Percentiles rank a stretch among this genome's conserved stretches.
phyloP scores from a whole-genome alignment of 2,329 filamentous ascomycete genomes.

The Cladophialophora carrionii region DNA sequence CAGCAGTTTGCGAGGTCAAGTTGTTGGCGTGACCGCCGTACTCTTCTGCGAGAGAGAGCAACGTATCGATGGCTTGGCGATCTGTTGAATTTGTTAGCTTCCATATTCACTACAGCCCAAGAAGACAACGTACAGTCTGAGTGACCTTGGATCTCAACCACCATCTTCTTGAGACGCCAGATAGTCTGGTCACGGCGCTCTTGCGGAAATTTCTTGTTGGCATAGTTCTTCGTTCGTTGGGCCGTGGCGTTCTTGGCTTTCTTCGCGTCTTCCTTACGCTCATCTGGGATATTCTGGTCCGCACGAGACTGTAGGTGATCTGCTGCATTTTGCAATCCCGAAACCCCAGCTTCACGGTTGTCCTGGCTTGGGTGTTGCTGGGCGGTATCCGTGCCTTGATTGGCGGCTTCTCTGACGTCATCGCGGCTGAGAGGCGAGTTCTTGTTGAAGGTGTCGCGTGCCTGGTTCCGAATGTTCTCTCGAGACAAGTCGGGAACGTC shows the following conservation, averaged over 20 bases:
- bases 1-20: conserved; percentile 65
- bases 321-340: conserved; percentile 40
- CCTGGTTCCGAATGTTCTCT: conserved; percentile 68
- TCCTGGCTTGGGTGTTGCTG: conserved; percentile 45
- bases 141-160: conserved; percentile 94
- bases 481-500: conserved; percentile 77
- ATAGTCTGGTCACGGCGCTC: conserved; percentile 91
- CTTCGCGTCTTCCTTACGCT: conserved; percentile 53
- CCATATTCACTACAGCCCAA: background rate
- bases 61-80: conserved; percentile 83
- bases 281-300: conserved; percentile 67
- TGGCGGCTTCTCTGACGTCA: conserved; percentile 64
- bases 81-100: conserved; percentile 55
- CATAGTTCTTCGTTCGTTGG: conserved; percentile 68
- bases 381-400: conserved; percentile 61
- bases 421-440: conserved; percentile 58
- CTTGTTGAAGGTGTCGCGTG: conserved; percentile 63
- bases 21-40: conserved; percentile 76
- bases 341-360: conserved; percentile 44
- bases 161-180: conserved; percentile 95
- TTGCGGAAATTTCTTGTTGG: conserved; percentile 83
- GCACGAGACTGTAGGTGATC: conserved; percentile 59
- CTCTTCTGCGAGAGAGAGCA: conserved; percentile 80
- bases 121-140: conserved; percentile 67
- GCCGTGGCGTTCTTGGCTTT: conserved; percentile 45